phyloP scores from a whole-genome alignment of 2,329 filamentous ascomycete genomes.

The Lachnellula arida region DNA sequence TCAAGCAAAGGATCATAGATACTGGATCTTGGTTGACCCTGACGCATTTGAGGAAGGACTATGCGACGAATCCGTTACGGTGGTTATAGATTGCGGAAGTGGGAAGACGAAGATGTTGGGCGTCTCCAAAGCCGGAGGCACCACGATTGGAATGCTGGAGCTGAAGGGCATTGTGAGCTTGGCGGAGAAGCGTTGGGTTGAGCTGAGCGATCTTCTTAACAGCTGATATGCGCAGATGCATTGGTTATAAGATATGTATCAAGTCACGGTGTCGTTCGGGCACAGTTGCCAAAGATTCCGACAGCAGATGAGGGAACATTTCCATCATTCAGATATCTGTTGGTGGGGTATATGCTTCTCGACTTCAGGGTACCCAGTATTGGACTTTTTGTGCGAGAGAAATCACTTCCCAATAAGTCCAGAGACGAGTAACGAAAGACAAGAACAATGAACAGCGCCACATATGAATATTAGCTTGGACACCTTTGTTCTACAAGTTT shows the following conservation, averaged over 20 bases:
- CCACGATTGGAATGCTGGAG: conserved; percentile 58
- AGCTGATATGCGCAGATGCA: conserved; percentile 9
- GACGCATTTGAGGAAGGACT: conserved; percentile 85
- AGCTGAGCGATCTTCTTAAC: conserved; percentile 32
- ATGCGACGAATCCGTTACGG: conserved; percentile 75
- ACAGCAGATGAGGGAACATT: not conserved
- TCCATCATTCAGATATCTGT: too few species aligned
- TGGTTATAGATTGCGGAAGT: conserved; percentile 64
- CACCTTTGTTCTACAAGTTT: too few species aligned
- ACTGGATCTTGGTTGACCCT: conserved; percentile 81
- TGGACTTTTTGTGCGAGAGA: too few species aligned
- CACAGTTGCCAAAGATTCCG: not conserved
- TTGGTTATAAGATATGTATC: not conserved
- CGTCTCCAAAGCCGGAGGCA: conserved; percentile 82
- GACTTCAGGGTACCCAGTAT: too few species aligned
- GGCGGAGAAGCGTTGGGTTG: conserved; percentile 60
- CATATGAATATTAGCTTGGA: too few species aligned
- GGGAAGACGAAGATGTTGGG: conserved; percentile 54
- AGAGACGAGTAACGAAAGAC: too few species aligned
- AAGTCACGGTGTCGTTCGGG: not conserved
- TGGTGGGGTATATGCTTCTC: too few species aligned
- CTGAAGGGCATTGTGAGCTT: conserved; percentile 55
- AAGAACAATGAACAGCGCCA: too few species aligned
- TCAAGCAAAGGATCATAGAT: conserved; percentile 45
- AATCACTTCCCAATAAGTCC: too few species aligned